phyloP scores from a whole-genome alignment of 2,329 filamentous ascomycete genomes.

The Colletotrichum sublineola region DNA sequence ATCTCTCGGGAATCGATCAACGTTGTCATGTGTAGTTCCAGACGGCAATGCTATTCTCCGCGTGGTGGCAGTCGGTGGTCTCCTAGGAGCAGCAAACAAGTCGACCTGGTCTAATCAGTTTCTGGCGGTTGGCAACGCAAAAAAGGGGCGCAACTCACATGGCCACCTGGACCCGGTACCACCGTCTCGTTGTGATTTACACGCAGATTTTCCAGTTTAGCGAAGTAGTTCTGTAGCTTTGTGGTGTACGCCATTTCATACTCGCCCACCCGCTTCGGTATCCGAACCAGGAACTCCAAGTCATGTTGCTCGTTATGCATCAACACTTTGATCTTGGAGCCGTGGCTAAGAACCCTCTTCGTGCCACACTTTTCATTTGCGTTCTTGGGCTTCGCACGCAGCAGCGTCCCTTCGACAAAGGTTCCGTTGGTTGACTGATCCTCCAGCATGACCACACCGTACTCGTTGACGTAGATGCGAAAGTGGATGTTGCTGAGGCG shows the following conservation, averaged over 20 bases:
- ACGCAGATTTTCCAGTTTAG: constrained; percentile 50
- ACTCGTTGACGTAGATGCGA: constrained; percentile 89
- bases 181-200: constrained; percentile 59
- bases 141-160: constrained; percentile 51
- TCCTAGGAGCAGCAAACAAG: constrained; percentile 46
- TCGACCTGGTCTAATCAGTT: constrained; percentile 45
- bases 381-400: constrained; percentile 62
- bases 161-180: constrained; percentile 61
- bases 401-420: constrained; percentile 79
- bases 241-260: constrained; percentile 74
- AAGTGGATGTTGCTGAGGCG: constrained; percentile 97
- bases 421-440: constrained; percentile 98
- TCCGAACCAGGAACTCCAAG: constrained; percentile 86
- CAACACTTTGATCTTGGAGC: constrained; percentile 79
- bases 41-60: constrained; percentile 42
- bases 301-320: constrained; percentile 67
- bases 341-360: constrained; percentile 76
- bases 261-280: constrained; percentile 79
- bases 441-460: constrained; percentile 90
- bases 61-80: constrained; percentile 31
- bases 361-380: constrained; percentile 53
- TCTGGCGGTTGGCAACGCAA: background rate
- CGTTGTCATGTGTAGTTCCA: constrained; percentile 49
- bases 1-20: constrained; percentile 64
- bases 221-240: constrained; percentile 78